Conservation (phyloP, 176 grass and related monocot genomes). For the Thalia dealbata region DNA sequence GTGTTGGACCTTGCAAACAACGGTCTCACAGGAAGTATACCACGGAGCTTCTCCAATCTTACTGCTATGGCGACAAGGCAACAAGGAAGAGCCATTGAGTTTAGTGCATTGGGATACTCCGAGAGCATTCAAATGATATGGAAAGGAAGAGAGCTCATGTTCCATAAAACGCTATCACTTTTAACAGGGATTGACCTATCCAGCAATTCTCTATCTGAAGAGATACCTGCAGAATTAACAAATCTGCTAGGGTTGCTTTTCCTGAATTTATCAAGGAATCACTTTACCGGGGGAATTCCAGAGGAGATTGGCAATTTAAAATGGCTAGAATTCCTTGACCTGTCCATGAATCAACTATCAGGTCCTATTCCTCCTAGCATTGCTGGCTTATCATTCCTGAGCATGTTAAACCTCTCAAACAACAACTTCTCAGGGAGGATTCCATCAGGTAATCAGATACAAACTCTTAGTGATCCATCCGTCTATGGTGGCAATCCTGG, state of each 20-base stretch:
- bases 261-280: slow-evolving; percentile 54
- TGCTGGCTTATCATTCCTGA: slow-evolving; percentile 7
- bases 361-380: slow-evolving; percentile 37
- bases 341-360: slow-evolving; percentile 30
- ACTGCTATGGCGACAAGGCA: slow-evolving; percentile 32
- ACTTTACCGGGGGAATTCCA: slow-evolving; percentile 29
- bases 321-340: slow-evolving; percentile 34
- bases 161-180: slow-evolving; percentile 35
- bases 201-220: slow-evolving; percentile 24
- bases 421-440: slow-evolving; percentile 41
- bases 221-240: slow-evolving; percentile 48
- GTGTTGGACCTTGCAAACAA: slow-evolving; percentile 51
- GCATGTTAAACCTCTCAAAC: slow-evolving; percentile 24
- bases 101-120: slow-evolving; percentile 28
- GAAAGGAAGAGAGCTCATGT: slow-evolving; percentile 36
- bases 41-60: slow-evolving; percentile 35
- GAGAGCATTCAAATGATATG: slow-evolving; percentile 47
- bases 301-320: slow-evolving; percentile 11
- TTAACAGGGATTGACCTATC: slow-evolving; percentile 50
- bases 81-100: slow-evolving; percentile 15
- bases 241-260: slow-evolving; percentile 38
- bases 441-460: slow-evolving; percentile 30
- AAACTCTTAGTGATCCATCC: slow-evolving; percentile 20
- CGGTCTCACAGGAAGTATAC: slow-evolving; percentile 38
- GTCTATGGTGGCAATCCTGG: slow-evolving; percentile 30